Conservation (phyloP, 352 stramenopile species). For the Pythium folliculosum region DNA sequence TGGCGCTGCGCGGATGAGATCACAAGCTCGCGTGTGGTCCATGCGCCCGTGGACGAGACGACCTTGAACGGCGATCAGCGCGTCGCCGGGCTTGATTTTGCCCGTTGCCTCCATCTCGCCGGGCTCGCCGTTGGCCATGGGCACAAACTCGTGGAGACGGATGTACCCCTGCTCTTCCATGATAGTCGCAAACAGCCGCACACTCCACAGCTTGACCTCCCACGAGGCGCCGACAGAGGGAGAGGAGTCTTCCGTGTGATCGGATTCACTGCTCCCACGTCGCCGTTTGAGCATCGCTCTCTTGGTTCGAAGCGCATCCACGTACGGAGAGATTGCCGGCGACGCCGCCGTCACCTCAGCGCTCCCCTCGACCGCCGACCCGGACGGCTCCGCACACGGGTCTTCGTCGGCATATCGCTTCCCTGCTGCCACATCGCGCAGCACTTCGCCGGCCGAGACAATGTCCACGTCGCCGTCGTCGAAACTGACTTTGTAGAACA, state of each 20-base stretch:
- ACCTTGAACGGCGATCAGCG: slow-evolving; percentile 54
- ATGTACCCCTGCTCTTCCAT: slow-evolving; percentile 55
- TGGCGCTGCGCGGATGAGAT: slow-evolving; percentile 46
- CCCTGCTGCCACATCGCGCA: slow-evolving; percentile 37
- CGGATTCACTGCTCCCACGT: slow-evolving; percentile 14
- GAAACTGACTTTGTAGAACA: slow-evolving; percentile 84
- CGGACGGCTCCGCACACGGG: background rate
- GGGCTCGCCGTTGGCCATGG: slow-evolving; percentile 40
- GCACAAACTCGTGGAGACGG: slow-evolving; percentile 54
- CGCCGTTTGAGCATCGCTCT: slow-evolving; percentile 22
- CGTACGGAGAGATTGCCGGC: slow-evolving; percentile 5
- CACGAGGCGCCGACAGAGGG: background rate
- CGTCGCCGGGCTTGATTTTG: slow-evolving; percentile 49
- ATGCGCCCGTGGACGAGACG: slow-evolving; percentile 33
- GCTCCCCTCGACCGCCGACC: background rate
- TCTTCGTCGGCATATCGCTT: slow-evolving; percentile 16
- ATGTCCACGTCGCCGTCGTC: slow-evolving; percentile 84
- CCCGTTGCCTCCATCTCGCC: slow-evolving; percentile 69
- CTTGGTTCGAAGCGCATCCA: slow-evolving; percentile 19
- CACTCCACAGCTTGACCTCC: slow-evolving; percentile 54
- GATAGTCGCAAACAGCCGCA: slow-evolving; percentile 70
- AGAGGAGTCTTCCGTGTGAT: background rate
- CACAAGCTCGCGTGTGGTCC: slow-evolving; percentile 42
- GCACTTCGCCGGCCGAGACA: slow-evolving; percentile 51
- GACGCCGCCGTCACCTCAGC: background rate